These are phyloP conservation scores for Leccinum subtestaceum DNA, from an alignment of 768 basidiomycete genomes.

Conservation along the genomic window DNA sequence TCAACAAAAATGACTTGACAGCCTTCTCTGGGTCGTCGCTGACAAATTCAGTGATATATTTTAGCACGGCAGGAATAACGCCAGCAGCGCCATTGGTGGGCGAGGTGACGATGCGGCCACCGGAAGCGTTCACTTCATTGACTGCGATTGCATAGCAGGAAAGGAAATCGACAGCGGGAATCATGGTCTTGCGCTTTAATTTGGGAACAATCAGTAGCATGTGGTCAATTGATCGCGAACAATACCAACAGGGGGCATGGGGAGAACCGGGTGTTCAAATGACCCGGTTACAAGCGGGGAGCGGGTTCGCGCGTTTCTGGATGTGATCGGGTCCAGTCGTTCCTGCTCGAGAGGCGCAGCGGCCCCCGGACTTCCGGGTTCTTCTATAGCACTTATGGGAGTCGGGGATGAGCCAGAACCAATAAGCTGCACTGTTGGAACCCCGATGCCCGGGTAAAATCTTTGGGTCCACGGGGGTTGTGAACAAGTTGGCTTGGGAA, in stretches of 20 bases:
- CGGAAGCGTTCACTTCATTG: conserved; percentile 91
- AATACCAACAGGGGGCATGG: conserved; percentile 73
- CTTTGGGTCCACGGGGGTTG: conserved; percentile 33
- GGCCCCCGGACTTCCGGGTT: conserved; percentile 14
- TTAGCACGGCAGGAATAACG: conserved; percentile 88
- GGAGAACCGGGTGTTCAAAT: conserved; percentile 75
- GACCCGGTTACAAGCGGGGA: conserved; percentile 61
- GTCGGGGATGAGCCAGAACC: conserved; percentile 23
- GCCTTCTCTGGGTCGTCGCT: conserved; percentile 89
- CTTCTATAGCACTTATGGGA: conserved; percentile 22
- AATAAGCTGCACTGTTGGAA: conserved; percentile 37
- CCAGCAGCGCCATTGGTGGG: conserved; percentile 94
- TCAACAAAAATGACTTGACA: conserved; percentile 84
- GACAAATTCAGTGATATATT: conserved; percentile 89
- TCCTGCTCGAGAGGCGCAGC: background rate
- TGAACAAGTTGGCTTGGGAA: background rate
- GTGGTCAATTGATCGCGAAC: conserved; percentile 1
- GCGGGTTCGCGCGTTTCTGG: conserved; percentile 15
- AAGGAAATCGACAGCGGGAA: conserved; percentile 91
- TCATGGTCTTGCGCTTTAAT: conserved; percentile 72
- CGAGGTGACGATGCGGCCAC: conserved; percentile 92
- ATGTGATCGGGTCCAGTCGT: conserved; percentile 3
- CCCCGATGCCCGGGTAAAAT: conserved; percentile 50
- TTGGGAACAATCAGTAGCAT: conserved; percentile 1
- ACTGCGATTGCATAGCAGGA: conserved; percentile 94